phyloP scores from a whole-genome alignment of 1,284 basidiomycete genomes.

The Hortiboletus rubellus region DNA sequence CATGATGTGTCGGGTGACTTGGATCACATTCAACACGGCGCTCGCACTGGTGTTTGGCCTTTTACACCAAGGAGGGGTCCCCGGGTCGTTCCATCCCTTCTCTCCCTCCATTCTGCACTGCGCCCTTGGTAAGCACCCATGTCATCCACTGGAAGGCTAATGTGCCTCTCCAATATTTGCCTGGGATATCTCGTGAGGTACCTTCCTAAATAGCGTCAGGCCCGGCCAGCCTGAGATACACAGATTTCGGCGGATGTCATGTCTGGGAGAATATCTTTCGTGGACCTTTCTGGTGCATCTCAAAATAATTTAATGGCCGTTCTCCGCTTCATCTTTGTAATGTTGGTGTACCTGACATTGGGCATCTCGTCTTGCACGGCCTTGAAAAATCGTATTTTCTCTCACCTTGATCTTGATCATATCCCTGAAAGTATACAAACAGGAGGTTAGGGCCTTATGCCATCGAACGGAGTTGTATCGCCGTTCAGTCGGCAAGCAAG shows the following conservation, averaged over 20 bases:
- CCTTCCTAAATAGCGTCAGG: not conserved
- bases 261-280: constrained; percentile 15
- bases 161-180: constrained; percentile 40
- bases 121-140: constrained; percentile 3
- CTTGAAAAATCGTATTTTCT: constrained; percentile 28
- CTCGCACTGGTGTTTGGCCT: constrained; percentile 39
- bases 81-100: constrained; percentile 43
- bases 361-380: constrained; percentile 24
- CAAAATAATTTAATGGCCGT: constrained; percentile 17
- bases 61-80: constrained; percentile 43
- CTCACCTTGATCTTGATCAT: constrained; percentile 43
- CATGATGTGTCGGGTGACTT: constrained; percentile 18
- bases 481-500: not conserved
- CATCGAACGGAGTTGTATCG: constrained; percentile 17
- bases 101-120: constrained; percentile 34
- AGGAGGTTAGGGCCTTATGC: constrained; percentile 35
- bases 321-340: constrained; percentile 15
- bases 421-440: constrained; percentile 34
- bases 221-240: not conserved
- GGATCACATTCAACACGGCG: constrained; percentile 33
- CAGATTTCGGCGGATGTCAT: constrained; percentile 20
- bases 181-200: constrained; percentile 33
- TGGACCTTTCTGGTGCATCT: constrained; percentile 32
- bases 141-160: constrained; percentile 46
- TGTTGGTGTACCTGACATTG: constrained; percentile 18